Evolutionary conservation across 208 protist species (phyloP), one percentile per base, ranked within the genome.

Genomic region (Porcisia hertigi): DNA sequence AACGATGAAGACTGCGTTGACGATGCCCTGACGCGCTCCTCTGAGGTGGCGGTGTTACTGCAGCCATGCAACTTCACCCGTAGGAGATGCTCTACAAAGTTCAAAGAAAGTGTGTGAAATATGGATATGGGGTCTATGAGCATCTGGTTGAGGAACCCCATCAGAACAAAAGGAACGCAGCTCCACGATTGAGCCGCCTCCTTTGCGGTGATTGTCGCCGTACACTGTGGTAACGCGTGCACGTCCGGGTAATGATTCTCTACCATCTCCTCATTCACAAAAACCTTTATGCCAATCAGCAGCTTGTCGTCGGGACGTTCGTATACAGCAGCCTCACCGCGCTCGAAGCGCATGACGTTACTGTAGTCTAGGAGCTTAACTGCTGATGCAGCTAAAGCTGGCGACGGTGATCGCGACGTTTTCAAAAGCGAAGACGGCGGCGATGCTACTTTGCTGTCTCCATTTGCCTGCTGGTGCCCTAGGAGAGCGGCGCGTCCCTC

Each of bases 11-110:
- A 7, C 41, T 1, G 65, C 30, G 54, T 7, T 34, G 43, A 16
- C 16, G 73, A 18, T 57, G 58, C 67, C 11, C 36, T 49, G 43
- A 25, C 34, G 36, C 30, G 9, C 59, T 58, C 57, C 67, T 41
- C 66, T 57, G 49, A 47, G 1, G 39, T 3, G n/a, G 1, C 47
- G 18, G 65, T 1, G 25, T 39, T n/a, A 57, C 52, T 4, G 58
- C 57, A 20, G 52, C 76, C 14, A 59, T 74, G 67, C 20, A 84
- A 54, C 43, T 86, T 87, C n/a, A 92, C 58, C 1, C 71, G 83
- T 70, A 95, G 75, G 66, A 94, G 76, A 66, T 92, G 86, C 69
- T 92, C 87, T 25, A 84, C 88, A 77, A 95, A 93, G 57, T 70
- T 92, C n/a, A 95, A 66, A 5, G 87, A 91, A 4, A 95, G 80